phyloP scores from a whole-genome alignment of 2,329 filamentous ascomycete species.

The Bipolaris oryzae region DNA sequence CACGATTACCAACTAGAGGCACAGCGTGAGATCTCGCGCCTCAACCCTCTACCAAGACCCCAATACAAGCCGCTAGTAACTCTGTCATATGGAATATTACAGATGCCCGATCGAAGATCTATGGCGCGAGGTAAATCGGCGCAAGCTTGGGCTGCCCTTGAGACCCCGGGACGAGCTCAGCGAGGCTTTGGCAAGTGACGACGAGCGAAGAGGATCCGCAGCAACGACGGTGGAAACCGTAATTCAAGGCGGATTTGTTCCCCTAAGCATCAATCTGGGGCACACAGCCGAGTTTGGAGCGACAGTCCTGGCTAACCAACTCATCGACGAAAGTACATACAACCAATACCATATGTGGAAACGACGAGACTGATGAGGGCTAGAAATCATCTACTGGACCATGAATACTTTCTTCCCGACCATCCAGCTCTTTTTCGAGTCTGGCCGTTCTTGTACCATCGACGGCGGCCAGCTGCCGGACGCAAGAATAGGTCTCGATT shows the following conservation, averaged over 20 bases:
- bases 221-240: conserved; percentile 29
- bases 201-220: conserved; percentile 23
- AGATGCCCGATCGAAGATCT: conserved; percentile 24
- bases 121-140: conserved; percentile 25
- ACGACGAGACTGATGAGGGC: background rate
- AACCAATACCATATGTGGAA: background rate
- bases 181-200: conserved; percentile 28
- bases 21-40: background rate
- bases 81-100: conserved; percentile 33
- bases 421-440: conserved; percentile 41
- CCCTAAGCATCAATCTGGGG: background rate
- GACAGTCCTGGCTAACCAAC: background rate
- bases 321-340: conserved; percentile 2
- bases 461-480: conserved; percentile 21
- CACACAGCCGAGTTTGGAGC: conserved; percentile 21
- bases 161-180: conserved; percentile 26
- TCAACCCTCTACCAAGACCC: background rate
- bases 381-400: conserved; percentile 36
- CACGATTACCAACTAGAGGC: background rate
- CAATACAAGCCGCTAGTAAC: background rate
- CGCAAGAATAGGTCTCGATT: conserved; percentile 32
- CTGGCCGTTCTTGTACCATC: conserved; percentile 36
- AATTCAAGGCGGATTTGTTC: background rate
- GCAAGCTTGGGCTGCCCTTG: conserved; percentile 10
- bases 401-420: conserved; percentile 39